Evolutionary conservation across 768 basidiomycete genomes (phyloP), one percentile per base, ranked within the genome.

Genomic region (Trametes gibbosa): DNA sequence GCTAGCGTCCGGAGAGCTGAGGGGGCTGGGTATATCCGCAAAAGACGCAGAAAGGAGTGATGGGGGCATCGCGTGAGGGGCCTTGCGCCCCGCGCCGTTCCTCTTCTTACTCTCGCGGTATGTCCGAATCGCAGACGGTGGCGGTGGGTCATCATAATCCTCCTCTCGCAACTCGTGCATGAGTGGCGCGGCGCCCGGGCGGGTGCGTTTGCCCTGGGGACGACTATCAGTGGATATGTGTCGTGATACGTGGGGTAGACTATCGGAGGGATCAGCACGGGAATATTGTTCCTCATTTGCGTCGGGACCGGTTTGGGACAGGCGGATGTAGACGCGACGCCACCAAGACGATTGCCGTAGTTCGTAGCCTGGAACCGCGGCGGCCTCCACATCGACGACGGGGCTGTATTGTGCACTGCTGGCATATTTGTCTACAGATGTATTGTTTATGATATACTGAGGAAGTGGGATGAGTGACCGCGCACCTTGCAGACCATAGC

Each of bases 291-390:
- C 54, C 65, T 51, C 29, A 12, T 61, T 62, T 7, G 50, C 19
- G 37, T 59, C 65, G 3, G 53, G 48, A 8, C 65, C 69, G 5
- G 65, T 62, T 23, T 80, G 78, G 13, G 84, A 84, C 32, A 85
- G 63, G 19, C 81, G 79, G 61, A 77, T 69, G 67, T 84, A 84
- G 16, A 83, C 68, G 50, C 70, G 77, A 17, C 78, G 77, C 84
- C 84, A 85, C 84, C 84, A 85, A 0, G 84, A 83, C 2, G 74
- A 70, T 59, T 77, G 76, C 5, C 66, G 46, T n/a, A 50, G 63
- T 65, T 48, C 63, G 55, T 73, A 67, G 12, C 59, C 63, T 13
- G 40, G 42, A n/a, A 25, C n/a, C 1, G 58, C 46, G 4, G 63
- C 59, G 47, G 53, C 60, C 7, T 66, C 66, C 14, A 57, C 61